These are phyloP conservation scores for Trichoderma afroharzianum DNA, from an alignment of 2,329 filamentous ascomycete genomes.

Conservation along the genomic window DNA sequence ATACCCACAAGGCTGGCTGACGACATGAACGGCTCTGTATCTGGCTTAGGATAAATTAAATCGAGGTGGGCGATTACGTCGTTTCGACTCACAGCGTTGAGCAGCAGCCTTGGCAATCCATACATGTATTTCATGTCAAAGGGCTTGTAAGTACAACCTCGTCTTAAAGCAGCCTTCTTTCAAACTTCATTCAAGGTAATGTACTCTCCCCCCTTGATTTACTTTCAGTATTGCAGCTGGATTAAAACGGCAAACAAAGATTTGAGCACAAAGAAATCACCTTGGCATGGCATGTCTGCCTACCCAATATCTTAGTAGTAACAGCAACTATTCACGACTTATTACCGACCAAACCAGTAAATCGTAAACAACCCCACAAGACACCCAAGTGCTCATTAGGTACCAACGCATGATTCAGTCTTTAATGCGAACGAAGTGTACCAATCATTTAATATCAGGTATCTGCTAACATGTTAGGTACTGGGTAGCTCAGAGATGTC, in stretches of 20 bases:
- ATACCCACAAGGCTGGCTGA: slow-evolving; percentile 1
- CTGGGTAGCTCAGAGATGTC: background rate
- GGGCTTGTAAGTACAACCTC: background rate
- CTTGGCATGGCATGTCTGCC: background rate
- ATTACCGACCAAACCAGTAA: background rate
- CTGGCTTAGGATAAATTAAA: background rate
- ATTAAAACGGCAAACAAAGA: background rate
- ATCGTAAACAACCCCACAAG: background rate
- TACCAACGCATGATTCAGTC: background rate
- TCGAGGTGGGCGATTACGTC: background rate
- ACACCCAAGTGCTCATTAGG: background rate
- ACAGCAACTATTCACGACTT: background rate
- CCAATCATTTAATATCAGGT: background rate
- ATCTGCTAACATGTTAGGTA: background rate
- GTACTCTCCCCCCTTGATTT: background rate
- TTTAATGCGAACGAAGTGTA: background rate
- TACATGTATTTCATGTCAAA: too few species aligned
- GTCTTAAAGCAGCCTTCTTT: background rate
- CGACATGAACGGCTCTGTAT: background rate
- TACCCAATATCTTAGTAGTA: background rate
- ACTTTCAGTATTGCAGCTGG: background rate
- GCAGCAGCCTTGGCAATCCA: background rate
- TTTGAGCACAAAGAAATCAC: background rate
- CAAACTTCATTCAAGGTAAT: background rate
- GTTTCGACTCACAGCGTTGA: background rate